Evolutionary conservation across 495 filamentous ascomycete species (phyloP), one percentile per base, ranked within the genome.

Genomic region (Neurospora discreta): DNA sequence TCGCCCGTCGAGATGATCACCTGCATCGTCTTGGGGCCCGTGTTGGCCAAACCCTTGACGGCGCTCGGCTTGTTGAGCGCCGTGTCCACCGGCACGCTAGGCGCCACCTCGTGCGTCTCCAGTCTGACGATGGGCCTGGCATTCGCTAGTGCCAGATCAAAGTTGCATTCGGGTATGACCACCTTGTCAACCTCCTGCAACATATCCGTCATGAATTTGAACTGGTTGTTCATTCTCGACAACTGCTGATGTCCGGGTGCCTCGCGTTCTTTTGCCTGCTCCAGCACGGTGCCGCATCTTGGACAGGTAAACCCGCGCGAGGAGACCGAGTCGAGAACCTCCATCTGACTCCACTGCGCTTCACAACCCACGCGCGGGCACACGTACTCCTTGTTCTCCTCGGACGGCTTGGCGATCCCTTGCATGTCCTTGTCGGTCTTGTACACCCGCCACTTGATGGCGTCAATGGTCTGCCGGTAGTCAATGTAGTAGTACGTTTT

Each of bases 401-500:
- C 88, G 38, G 87, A 89, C 2, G 93, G 92, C 39, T 90, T 89
- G 71, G 92, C 91, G 71, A 91, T 89, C 16, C 88, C 86, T 78
- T 97, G 93, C 74, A 98, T 93, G 26, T 88, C 89, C 78, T 93
- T 91, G 70, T 93, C 93, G 71, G 97, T 84, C 68, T 88, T 88
- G 79, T 93, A 93, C 70, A 97, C 90, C 74, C 92, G 90, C 84
- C 91, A 99, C 77, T 99, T 99, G 84, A 97, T 94, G 16, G 93
- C 94, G 80, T 99, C 95, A 79, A 99, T 91, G 71, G 94, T 92
- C 43, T 91, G 92, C 70, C 95, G 93, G 76, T 95, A 93, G 77
- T 97, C 93, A 82, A 99, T 93, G 82, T 92, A 99, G 82, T 96
- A 99, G 84, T 97, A 98, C 69, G 94, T 97, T 58, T 92, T 89